Base-by-base conservation (phyloP, 2,329 filamentous ascomycete genomes). In the Parascedosporium putredinis region DNA sequence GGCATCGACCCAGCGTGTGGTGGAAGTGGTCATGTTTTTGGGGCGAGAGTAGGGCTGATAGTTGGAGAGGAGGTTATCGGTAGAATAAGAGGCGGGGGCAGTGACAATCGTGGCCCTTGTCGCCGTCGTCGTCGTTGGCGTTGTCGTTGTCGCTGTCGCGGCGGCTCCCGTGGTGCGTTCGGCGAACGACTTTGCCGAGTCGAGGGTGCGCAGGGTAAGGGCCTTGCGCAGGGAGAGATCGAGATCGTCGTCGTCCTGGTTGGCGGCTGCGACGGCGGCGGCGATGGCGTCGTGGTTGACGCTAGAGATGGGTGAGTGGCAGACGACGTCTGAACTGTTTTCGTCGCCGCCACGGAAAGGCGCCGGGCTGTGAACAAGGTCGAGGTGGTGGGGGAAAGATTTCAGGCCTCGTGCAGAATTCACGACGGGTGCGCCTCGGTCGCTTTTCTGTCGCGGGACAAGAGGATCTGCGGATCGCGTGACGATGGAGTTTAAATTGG, bases 161-260 rank as follows among this genome's bases (percentile, higher is more conserved):
- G n/a, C n/a, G n/a, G n/a, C n/a, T n/a, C n/a, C n/a, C n/a, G n/a
- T 23, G 25, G 9, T 50, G 22, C 18, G 36, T 40, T 29, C 38
- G 47, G 12, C 25, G 38, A 50, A 50, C 10, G 38, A 34, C 38
- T 50, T 50, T 16, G 25, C 47, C 38, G 47, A 45, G 38, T 50
- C 47, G 27, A 25, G 38, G 1, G 38, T 42, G 25, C 25, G 38
- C 38, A 23, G 20, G 36, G 36, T 40, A 5, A 9, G 18, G 10
- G 36, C 22, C 36, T 18, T 40, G 5, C 25, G n/a, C 18, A 25
- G 14, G n/a, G 23, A 16, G 20, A 20, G 5, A 20, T 20, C 10
- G 40, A 4, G 18, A n/a, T 45, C 42, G 42, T 45, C 10, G 42
- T 29, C 5, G 42, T 29, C 12, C 22, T 45, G 24, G 5, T 29